phyloP scores from a whole-genome alignment of 129 eudicot species.

The Erigeron canadensis region DNA sequence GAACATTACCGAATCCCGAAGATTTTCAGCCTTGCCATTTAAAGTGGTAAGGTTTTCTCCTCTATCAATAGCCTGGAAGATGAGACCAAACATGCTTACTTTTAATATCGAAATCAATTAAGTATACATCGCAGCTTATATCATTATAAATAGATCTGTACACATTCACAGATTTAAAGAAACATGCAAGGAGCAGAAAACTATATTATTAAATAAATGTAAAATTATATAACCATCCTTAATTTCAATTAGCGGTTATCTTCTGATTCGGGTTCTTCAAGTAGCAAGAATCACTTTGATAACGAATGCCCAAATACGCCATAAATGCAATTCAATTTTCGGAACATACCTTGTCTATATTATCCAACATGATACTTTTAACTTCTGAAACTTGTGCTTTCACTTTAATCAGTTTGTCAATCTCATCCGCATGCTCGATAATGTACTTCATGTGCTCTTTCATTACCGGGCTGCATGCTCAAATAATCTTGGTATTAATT shows the following conservation, averaged over 20 bases:
- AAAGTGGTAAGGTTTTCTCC: constrained; percentile 61
- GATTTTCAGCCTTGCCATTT: constrained; percentile 62
- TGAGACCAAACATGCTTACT: constrained; percentile 23
- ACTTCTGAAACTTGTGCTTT: constrained; percentile 98
- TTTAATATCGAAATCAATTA: not conserved
- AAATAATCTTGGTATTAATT: constrained; percentile 11
- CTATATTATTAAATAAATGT: not conserved
- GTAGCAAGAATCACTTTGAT: constrained; percentile 2
- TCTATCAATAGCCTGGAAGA: constrained; percentile 69
- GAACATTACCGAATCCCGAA: constrained; percentile 64
- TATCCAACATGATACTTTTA: constrained; percentile 80
- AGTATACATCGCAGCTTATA: not conserved
- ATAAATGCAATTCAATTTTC: not conserved
- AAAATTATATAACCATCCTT: not conserved
- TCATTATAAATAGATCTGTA: not conserved
- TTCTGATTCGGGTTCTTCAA: not conserved
- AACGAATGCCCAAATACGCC: not conserved
- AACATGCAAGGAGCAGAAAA: not conserved
- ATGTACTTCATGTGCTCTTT: constrained; percentile 92
- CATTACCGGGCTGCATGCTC: constrained; percentile 64
- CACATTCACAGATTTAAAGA: not conserved
- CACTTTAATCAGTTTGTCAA: constrained; percentile 84
- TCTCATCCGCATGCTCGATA: constrained; percentile 94
- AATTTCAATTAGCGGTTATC: not conserved
- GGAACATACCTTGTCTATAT: constrained; percentile 73